Conservation (phyloP, 1,284 basidiomycete species). For the Wolfiporia cocos region DNA sequence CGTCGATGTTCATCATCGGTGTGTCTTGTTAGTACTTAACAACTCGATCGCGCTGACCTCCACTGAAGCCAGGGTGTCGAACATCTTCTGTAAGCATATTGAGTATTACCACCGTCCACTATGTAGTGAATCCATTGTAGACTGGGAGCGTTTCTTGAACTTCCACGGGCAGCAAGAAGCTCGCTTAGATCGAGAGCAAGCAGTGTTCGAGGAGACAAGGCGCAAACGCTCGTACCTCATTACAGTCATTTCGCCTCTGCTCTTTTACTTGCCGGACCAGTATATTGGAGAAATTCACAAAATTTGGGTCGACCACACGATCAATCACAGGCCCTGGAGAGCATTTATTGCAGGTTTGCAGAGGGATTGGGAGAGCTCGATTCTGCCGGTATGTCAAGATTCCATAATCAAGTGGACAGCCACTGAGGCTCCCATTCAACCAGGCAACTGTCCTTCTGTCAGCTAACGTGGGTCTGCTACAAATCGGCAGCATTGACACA, state of each 20-base stretch:
- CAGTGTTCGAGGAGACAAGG: slow-evolving; percentile 6
- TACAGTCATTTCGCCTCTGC: slow-evolving; percentile 13
- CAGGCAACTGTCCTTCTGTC: slow-evolving; percentile 36
- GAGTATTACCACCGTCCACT: neutral
- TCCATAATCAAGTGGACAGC: slow-evolving; percentile 1
- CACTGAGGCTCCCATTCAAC: neutral
- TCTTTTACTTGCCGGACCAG: slow-evolving; percentile 19
- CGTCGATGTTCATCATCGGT: neutral
- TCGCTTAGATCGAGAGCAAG: slow-evolving; percentile 14
- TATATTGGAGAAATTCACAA: slow-evolving; percentile 19
- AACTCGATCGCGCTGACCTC: no score
- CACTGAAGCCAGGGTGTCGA: no score
- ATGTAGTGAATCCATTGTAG: slow-evolving; percentile 3
- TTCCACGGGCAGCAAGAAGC: slow-evolving; percentile 19
- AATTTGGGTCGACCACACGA: slow-evolving; percentile 19
- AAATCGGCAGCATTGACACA: slow-evolving; percentile 28
- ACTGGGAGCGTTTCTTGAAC: slow-evolving; percentile 12
- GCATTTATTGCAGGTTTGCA: slow-evolving; percentile 17
- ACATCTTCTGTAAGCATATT: no score
- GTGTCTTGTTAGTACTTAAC: slow-evolving; percentile 5
- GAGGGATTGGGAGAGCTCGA: slow-evolving; percentile 21
- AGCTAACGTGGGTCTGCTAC: slow-evolving; percentile 35
- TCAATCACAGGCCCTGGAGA: slow-evolving; percentile 21
- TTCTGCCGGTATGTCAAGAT: slow-evolving; percentile 21
- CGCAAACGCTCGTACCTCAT: slow-evolving; percentile 11